A percentile compares a stretch with the other conserved stretches of the same genome.
These are phyloP conservation scores for Jamesozyma jinghongensis DNA, from an alignment of 805 yeast genomes.

Conservation along the genomic window DNA sequence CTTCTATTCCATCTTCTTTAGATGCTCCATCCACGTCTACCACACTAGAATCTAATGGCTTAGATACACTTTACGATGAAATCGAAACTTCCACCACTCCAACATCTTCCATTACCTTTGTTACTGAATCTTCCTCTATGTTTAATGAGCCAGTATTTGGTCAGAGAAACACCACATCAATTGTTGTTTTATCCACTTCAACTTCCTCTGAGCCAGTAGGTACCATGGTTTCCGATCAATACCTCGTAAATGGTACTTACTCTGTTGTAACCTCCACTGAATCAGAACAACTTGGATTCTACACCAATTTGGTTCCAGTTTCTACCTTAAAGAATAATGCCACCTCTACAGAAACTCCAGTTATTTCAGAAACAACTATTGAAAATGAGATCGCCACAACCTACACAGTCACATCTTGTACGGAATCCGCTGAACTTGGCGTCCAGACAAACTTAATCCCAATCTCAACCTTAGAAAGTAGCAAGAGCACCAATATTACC, in stretches of 20 bases:
- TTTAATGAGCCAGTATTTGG: too few species aligned
- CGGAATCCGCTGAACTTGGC: not conserved
- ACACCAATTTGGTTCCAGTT: constrained; percentile 1
- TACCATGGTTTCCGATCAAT: not conserved
- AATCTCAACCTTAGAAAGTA: constrained; percentile 4
- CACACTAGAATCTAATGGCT: too few species aligned
- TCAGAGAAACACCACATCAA: too few species aligned
- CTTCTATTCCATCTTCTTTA: too few species aligned
- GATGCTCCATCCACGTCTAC: too few species aligned
- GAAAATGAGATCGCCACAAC: not conserved
- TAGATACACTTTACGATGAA: too few species aligned
- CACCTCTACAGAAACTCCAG: constrained; percentile 2
- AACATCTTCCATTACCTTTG: too few species aligned
- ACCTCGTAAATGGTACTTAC: not conserved
- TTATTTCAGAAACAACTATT: not conserved
- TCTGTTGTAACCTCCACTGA: not conserved
- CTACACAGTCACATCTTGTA: not conserved
- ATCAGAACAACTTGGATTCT: not conserved
- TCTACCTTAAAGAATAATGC: constrained; percentile 6
- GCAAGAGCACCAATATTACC: not conserved
- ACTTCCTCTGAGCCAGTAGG: too few species aligned
- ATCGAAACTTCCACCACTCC: too few species aligned
- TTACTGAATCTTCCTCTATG: too few species aligned
- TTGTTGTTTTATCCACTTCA: too few species aligned
- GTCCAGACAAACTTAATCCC: constrained; percentile 1